A percentile compares a stretch with the other conserved stretches of the same genome.
phyloP scores from a whole-genome alignment of 176 grass and related monocot genomes.

The Phoenix roebelenii region DNA sequence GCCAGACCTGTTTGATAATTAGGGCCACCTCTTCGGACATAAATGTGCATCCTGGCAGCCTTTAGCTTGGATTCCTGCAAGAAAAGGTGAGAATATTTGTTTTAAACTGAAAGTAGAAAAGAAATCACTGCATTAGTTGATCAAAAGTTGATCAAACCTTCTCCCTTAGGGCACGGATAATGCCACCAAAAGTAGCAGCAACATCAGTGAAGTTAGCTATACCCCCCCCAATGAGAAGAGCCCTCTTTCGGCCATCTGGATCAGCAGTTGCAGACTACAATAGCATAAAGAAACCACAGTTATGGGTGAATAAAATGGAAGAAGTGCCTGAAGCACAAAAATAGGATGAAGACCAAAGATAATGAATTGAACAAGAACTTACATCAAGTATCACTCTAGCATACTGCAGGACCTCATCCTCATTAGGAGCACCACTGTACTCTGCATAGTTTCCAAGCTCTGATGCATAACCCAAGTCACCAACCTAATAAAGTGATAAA shows the following conservation, averaged over 20 bases:
- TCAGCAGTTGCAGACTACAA: constrained; percentile 65
- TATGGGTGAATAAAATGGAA: too few species aligned
- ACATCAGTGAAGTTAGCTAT: constrained; percentile 98
- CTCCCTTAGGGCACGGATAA: constrained; percentile 87
- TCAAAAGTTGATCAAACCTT: constrained; percentile 53
- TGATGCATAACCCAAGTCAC: constrained; percentile 78
- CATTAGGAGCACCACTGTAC: constrained; percentile 86
- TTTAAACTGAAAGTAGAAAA: constrained; percentile 13
- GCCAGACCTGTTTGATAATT: constrained; percentile 92
- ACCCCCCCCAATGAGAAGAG: constrained; percentile 84
- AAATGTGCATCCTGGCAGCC: constrained; percentile 82
- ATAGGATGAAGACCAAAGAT: background rate
- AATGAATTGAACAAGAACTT: constrained; percentile 3
- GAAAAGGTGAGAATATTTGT: constrained; percentile 6
- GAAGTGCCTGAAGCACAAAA: background rate
- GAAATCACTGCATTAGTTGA: background rate
- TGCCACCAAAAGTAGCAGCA: constrained; percentile 83
- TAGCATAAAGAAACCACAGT: constrained; percentile 3
- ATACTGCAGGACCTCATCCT: constrained; percentile 91
- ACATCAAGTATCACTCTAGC: constrained; percentile 91
- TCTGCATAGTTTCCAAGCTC: constrained; percentile 91
- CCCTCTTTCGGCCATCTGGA: constrained; percentile 90
- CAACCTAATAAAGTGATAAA: constrained; percentile 38
- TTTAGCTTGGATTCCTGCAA: constrained; percentile 84
- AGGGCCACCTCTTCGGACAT: constrained; percentile 85